Percentiles rank a stretch among this genome's conserved stretches.
phyloP scores from a whole-genome alignment of 768 basidiomycete genomes.

The Cystobasidium tubakii region DNA sequence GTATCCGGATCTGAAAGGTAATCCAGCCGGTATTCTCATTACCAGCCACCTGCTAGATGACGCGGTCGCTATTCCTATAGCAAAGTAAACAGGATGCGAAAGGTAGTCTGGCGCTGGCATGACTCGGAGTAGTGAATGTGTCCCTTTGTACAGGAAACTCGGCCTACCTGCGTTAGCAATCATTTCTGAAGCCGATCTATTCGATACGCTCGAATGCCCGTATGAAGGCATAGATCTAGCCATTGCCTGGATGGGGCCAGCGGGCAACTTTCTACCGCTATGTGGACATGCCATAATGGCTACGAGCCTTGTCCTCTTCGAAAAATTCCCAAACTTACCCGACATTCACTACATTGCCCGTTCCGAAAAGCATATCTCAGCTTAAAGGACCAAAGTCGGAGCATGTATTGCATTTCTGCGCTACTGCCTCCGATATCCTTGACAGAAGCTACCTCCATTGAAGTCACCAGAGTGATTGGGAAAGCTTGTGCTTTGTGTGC shows the following conservation, averaged over 20 bases:
- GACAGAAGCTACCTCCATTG: not conserved
- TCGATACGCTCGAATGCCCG: not conserved
- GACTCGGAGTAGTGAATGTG: too few species aligned
- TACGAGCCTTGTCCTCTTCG: slow-evolving; percentile 10
- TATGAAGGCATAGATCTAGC: not conserved
- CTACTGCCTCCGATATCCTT: not conserved
- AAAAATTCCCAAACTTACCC: not conserved
- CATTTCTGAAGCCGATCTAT: not conserved
- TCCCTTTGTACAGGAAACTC: slow-evolving; percentile 29
- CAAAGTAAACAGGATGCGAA: slow-evolving; percentile 14
- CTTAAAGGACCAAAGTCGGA: not conserved
- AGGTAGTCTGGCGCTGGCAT: too few species aligned
- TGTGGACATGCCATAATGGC: slow-evolving; percentile 25
- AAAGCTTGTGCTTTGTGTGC: not conserved
- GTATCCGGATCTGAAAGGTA: not conserved
- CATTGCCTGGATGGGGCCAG: not conserved
- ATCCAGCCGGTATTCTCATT: slow-evolving; percentile 27
- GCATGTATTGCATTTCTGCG: not conserved
- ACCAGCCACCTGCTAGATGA: not conserved
- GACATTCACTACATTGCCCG: not conserved
- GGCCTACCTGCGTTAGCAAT: slow-evolving; percentile 12
- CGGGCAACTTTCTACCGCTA: not conserved
- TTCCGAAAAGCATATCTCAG: not conserved
- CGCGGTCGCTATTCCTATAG: not conserved
- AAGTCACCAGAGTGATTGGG: not conserved